A percentile compares a stretch with the other conserved stretches of the same genome.
Evolutionary conservation across 2,329 filamentous ascomycete genomes (phyloP).

Genomic region (Cercospora sp.): DNA sequence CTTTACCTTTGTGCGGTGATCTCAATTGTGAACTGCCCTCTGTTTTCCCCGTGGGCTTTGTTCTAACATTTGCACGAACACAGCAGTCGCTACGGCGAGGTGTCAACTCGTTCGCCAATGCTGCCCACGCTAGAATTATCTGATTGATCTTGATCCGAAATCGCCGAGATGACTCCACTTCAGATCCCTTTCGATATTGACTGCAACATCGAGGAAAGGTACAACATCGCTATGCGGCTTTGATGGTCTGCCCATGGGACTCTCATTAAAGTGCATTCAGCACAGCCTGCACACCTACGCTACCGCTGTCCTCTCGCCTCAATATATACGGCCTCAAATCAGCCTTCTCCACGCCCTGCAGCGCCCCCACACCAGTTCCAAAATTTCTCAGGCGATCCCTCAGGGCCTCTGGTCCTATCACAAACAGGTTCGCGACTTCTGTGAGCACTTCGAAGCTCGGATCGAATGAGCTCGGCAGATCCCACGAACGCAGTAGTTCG

Average conservation of each 20-base stretch:
- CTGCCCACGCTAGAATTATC: conserved; percentile 7
- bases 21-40: not conserved
- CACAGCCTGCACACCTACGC: conserved; percentile 78
- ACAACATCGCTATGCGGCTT: not conserved
- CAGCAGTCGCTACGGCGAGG: not conserved
- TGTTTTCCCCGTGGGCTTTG: not conserved
- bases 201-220: not conserved
- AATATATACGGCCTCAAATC: conserved; percentile 80
- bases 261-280: conserved; percentile 51
- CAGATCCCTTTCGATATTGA: not conserved
- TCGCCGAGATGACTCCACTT: conserved; percentile 1
- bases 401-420: conserved; percentile 68
- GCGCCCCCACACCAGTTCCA: conserved; percentile 39
- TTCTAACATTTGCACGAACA: not conserved
- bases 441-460: conserved; percentile 75
- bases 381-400: conserved; percentile 53
- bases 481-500: conserved; percentile 80
- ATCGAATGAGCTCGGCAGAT: conserved; percentile 58
- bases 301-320: conserved; percentile 79
- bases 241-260: not conserved
- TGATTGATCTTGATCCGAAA: conserved; percentile 6
- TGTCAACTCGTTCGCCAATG: conserved; percentile 1
- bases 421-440: conserved; percentile 94
- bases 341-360: conserved; percentile 46
- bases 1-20: not conserved